These are phyloP conservation scores for Lupinus albus DNA, from an alignment of 306 rosid genomes.

Conservation along the genomic window DNA sequence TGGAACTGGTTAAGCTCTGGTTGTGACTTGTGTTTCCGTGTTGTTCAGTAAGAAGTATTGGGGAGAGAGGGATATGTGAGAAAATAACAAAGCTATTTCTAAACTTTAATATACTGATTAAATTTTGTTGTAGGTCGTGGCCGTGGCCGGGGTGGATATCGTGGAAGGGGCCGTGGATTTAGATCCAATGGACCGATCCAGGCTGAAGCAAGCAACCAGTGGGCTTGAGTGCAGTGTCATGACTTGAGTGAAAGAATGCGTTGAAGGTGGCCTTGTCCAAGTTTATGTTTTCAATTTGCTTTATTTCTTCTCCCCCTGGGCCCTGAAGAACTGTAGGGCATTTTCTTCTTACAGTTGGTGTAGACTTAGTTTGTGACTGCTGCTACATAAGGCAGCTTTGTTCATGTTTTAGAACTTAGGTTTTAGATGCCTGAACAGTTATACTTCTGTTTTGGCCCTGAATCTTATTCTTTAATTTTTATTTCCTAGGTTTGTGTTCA, in stretches of 20 bases:
- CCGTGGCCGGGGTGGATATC: constrained; percentile 74
- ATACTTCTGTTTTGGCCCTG: constrained; percentile 56
- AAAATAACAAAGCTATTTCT: background rate
- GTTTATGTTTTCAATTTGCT: constrained; percentile 29
- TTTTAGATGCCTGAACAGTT: constrained; percentile 56
- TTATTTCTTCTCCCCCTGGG: constrained; percentile 26
- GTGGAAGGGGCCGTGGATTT: constrained; percentile 91
- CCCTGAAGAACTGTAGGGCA: constrained; percentile 46
- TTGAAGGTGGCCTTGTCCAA: constrained; percentile 30
- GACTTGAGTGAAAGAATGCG: constrained; percentile 40
- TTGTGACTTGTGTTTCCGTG: background rate
- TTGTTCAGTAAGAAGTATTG: background rate
- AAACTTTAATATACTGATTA: background rate
- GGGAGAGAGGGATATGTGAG: background rate
- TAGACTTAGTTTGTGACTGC: constrained; percentile 58
- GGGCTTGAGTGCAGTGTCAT: constrained; percentile 34
- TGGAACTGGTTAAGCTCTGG: background rate
- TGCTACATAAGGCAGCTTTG: constrained; percentile 46
- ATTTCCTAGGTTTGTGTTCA: constrained; percentile 42
- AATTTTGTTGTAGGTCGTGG: constrained; percentile 68
- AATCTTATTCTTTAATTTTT: constrained; percentile 79
- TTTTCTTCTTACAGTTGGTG: constrained; percentile 43
- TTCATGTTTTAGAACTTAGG: constrained; percentile 65
- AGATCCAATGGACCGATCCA: constrained; percentile 72
- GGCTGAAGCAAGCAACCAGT: constrained; percentile 56